These are phyloP conservation scores for Camptophora hylomeconis DNA, from an alignment of 2,329 filamentous ascomycete genomes.

Conservation along the genomic window DNA sequence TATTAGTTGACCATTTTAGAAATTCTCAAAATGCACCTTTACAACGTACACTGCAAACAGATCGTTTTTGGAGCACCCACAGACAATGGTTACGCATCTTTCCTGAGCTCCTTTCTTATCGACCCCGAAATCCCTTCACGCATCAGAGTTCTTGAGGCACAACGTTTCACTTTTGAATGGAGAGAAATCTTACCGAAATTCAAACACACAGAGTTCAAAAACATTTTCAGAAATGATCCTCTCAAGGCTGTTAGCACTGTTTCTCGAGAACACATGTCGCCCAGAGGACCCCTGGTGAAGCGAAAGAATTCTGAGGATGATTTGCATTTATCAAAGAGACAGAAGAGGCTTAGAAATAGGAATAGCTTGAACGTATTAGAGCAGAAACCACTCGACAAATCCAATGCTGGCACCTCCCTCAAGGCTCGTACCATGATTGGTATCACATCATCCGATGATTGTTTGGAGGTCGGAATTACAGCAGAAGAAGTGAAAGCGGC, in stretches of 20 bases:
- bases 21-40: slow-evolving; percentile 3
- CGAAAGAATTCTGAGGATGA: not conserved
- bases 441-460: not conserved
- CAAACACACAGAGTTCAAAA: slow-evolving; percentile 30
- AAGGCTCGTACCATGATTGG: not conserved
- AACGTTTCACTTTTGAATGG: slow-evolving; percentile 26
- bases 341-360: not conserved
- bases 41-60: slow-evolving; percentile 27
- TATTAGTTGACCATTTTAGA: slow-evolving; percentile 1
- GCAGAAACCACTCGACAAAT: not conserved
- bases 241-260: not conserved
- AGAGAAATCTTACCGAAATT: slow-evolving; percentile 15
- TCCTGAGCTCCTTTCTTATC: slow-evolving; percentile 23
- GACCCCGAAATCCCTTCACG: slow-evolving; percentile 17
- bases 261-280: not conserved
- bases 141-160: slow-evolving; percentile 28
- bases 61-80: slow-evolving; percentile 30
- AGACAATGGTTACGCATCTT: slow-evolving; percentile 31
- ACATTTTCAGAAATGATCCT: slow-evolving; percentile 33
- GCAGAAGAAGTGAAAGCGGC: slow-evolving; percentile 2
- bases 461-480: too few species aligned
- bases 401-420: not conserved
- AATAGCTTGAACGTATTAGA: too few species aligned
- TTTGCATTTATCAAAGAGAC: not conserved
- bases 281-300: not conserved